Evolutionary conservation across 768 basidiomycete genomes (phyloP).

Genomic region (Tylopilus felleus): DNA sequence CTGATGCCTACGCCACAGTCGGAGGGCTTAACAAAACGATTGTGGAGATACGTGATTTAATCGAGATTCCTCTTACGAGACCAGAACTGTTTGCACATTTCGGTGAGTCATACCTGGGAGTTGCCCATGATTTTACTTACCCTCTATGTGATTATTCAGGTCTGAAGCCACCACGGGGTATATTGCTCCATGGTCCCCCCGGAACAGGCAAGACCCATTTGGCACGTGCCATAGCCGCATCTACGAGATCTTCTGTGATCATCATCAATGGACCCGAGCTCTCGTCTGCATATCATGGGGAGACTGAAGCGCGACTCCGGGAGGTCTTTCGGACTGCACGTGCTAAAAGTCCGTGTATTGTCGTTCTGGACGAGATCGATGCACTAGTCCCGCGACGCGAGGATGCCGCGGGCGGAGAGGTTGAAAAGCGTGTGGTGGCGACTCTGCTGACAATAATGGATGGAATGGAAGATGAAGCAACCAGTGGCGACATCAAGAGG

Average conservation of each 20-base stretch:
- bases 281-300: conserved; percentile 94
- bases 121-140: conserved; percentile 17
- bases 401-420: conserved; percentile 88
- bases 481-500: conserved; percentile 42
- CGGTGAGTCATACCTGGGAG: conserved; percentile 38
- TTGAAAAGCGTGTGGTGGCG: conserved; percentile 94
- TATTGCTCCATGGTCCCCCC: conserved; percentile 92
- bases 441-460: conserved; percentile 93
- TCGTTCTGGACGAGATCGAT: conserved; percentile 95
- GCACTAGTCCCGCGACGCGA: conserved; percentile 90
- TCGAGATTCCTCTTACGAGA: conserved; percentile 82
- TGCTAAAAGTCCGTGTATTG: conserved; percentile 81
- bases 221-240: conserved; percentile 88
- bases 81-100: conserved; percentile 80
- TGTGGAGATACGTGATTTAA: conserved; percentile 74
- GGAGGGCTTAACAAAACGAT: conserved; percentile 91
- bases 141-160: conserved; percentile 39
- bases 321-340: conserved; percentile 87
- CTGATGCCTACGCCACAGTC: conserved; percentile 73
- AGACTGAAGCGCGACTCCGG: conserved; percentile 88
- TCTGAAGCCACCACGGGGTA: conserved; percentile 94
- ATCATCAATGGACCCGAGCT: conserved; percentile 95
- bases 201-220: conserved; percentile 98
- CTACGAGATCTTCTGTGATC: conserved; percentile 83
- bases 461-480: conserved; percentile 62